Evolutionary conservation across 257 asterid genomes (phyloP).

Genomic region (Petunia axillaris): DNA sequence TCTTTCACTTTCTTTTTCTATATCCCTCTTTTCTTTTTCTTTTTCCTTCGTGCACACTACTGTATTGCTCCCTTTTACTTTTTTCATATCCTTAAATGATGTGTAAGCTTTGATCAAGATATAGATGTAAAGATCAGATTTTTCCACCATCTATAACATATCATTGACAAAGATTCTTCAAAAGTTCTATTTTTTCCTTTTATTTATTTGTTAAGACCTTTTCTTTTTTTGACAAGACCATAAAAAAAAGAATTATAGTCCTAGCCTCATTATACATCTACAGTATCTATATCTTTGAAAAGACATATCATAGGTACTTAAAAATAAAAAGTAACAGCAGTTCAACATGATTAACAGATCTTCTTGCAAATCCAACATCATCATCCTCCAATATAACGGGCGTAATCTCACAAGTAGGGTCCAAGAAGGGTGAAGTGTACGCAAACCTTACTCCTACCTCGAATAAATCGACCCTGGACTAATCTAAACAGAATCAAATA

Average conservation of each 20-base stretch:
- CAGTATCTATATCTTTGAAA: conserved; percentile 23
- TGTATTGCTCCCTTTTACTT: not conserved
- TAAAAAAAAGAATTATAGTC: not conserved
- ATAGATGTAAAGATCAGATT: not conserved
- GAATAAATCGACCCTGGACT: not conserved
- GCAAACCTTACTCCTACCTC: too few relatives aligned
- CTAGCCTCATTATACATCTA: not conserved
- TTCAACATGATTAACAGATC: conserved; percentile 27
- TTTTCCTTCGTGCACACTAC: not conserved
- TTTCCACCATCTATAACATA: not conserved
- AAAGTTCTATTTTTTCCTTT: not conserved
- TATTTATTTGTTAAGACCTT: not conserved
- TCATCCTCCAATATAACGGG: conserved; percentile 21
- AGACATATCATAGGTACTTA: conserved; percentile 25
- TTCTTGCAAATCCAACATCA: conserved; percentile 20
- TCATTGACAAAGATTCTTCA: conserved; percentile 1
- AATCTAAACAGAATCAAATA: not conserved
- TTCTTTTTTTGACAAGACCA: conserved; percentile 38
- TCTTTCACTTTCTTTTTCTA: not conserved
- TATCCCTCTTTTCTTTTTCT: not conserved
- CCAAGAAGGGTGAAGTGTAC: too few relatives aligned
- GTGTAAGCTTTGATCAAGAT: not conserved
- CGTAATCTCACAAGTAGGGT: too few relatives aligned
- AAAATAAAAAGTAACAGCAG: conserved; percentile 22
- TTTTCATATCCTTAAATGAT: not conserved